Conservation (phyloP, 2,329 filamentous ascomycete species). For the Diplodia sapinea region DNA sequence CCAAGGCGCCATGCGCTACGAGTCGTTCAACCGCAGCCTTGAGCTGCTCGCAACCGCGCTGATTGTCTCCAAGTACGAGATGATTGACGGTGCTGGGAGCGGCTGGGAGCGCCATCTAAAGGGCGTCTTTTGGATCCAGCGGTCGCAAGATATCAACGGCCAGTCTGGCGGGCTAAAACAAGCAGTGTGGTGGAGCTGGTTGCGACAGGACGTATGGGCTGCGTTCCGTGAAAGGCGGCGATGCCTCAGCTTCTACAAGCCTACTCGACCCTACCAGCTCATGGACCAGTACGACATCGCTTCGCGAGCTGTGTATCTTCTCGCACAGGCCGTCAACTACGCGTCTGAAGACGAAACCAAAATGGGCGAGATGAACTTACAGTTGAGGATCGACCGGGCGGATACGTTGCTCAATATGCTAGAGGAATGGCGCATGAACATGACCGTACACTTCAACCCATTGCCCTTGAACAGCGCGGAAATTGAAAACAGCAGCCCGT, state of each 20-base stretch:
- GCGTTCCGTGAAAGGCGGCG: conserved; percentile 64
- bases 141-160: conserved; percentile 66
- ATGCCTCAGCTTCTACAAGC: conserved; percentile 65
- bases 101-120: conserved; percentile 68
- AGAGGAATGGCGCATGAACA: conserved; percentile 56
- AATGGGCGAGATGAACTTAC: conserved; percentile 49
- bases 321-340: conserved; percentile 64
- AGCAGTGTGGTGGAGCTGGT: conserved; percentile 70
- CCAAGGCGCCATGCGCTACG: conserved; percentile 63
- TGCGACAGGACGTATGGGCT: conserved; percentile 70
- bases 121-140: conserved; percentile 69
- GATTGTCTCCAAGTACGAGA: conserved; percentile 68
- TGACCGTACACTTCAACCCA: conserved; percentile 54
- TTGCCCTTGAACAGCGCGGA: conserved; percentile 41
- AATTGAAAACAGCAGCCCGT: conserved; percentile 37
- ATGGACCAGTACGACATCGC: conserved; percentile 63
- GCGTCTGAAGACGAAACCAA: conserved; percentile 59
- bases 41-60: conserved; percentile 66
- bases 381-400: conserved; percentile 54
- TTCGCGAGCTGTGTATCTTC: conserved; percentile 59
- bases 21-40: conserved; percentile 62
- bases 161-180: conserved; percentile 62
- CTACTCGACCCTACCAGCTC: conserved; percentile 55
- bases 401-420: conserved; percentile 56
- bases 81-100: conserved; percentile 64